phyloP scores from a whole-genome alignment of 345 rosid genomes.

The Citrus unshiu region DNA sequence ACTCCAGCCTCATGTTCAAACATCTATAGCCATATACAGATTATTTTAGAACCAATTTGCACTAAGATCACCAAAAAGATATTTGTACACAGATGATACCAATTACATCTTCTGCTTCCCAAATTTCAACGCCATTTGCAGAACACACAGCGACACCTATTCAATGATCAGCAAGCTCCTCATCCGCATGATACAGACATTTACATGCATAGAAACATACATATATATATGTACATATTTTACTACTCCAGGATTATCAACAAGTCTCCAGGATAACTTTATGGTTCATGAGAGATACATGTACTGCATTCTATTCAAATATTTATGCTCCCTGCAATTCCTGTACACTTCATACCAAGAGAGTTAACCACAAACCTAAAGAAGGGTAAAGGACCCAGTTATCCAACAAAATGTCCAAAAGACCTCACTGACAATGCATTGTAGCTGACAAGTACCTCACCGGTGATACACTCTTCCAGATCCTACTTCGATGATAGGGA shows the following conservation, averaged over 20 bases:
- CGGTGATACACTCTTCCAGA: not conserved
- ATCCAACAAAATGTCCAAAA: constrained; percentile 7
- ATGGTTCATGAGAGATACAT: not conserved
- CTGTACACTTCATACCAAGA: constrained; percentile 24
- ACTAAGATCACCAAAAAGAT: not conserved
- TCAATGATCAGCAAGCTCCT: not conserved
- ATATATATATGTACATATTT: too few species aligned
- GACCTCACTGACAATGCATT: not conserved
- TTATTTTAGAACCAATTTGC: not conserved
- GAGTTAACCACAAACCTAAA: constrained; percentile 5
- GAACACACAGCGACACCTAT: not conserved
- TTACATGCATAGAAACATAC: too few species aligned
- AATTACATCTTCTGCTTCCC: constrained; percentile 1
- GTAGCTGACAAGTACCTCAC: not conserved
- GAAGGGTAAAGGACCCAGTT: not conserved
- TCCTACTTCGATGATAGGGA: not conserved
- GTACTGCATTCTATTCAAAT: not conserved
- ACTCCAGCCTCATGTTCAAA: not conserved
- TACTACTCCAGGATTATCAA: not conserved
- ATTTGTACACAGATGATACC: not conserved
- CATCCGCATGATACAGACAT: not conserved
- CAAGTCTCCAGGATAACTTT: not conserved
- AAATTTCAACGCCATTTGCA: not conserved
- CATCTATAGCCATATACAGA: not conserved
- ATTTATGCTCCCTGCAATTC: not conserved